Evolutionary conservation across 2,329 filamentous ascomycete genomes (phyloP), one percentile per base, ranked within the genome.

Genomic region (Colletotrichum endophyticum): DNA sequence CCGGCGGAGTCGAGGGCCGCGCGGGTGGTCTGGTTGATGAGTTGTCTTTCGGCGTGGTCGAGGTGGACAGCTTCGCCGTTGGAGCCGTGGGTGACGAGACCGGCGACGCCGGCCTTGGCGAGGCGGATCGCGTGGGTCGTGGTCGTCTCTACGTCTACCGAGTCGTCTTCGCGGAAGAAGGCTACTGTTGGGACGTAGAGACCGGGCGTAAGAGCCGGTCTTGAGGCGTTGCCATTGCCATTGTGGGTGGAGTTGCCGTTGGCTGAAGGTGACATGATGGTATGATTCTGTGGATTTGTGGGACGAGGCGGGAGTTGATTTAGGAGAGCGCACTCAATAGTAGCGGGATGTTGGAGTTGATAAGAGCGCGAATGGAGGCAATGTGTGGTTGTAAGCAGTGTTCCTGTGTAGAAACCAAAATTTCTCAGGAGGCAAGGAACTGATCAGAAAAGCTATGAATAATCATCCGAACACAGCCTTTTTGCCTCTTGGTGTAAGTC

Each of bases 41-140:
- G 85, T 64, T 85, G 85, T 71, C 91, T 87, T 82, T 93, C 91
- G 78, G 91, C 88, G 22, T 90, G 89, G 19, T 90, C 92, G 53
- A 91, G 82, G 49, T 76, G 73, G n/a, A 76, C 73, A 32, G 94
- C 94, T 85, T 95, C 94, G 80, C 94, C 94, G 81, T 95, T 95
- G 80, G 92, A 94, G 61, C 93, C 93, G 83, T 94, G 93, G 9
- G 91, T 92, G 28, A 94, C 91, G 64, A 95, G 86, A 53, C 93
- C 93, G 28, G 92, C 89, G 63, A 95, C 89, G 62, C 93, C 93
- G 30, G 92, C 89, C 72, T 89, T 84, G 57, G 91, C 92, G 5
- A 95, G 89, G 67, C 91, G 90, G 27, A 91, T 85, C 32, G 91
- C 91, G 76, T 90, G 88, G 27, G 85, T 85, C 68, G 85, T 84